Conservation (phyloP, 345 rosid species). For the Brassica nigra region DNA sequence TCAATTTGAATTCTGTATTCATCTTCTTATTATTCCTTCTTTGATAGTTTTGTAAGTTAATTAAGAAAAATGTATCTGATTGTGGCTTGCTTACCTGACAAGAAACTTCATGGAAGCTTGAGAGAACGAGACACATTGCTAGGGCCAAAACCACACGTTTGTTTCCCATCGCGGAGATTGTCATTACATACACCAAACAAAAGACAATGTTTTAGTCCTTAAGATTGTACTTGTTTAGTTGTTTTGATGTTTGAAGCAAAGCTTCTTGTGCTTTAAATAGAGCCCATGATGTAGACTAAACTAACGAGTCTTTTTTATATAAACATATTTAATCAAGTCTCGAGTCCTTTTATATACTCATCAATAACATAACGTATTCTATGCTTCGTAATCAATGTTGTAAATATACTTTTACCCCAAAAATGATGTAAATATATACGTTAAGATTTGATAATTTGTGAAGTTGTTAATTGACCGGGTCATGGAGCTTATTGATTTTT, state of each 20-base stretch:
- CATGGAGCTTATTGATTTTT: not conserved
- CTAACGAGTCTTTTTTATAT: not conserved
- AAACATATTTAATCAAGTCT: not conserved
- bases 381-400: slow-evolving; percentile 1
- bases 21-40: not conserved
- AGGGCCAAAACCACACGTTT: slow-evolving; percentile 12
- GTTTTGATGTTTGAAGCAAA: slow-evolving; percentile 10
- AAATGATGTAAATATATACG: not conserved
- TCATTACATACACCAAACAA: not conserved
- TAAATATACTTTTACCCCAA: not conserved
- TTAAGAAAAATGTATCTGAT: not conserved
- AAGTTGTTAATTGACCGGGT: not conserved
- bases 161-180: slow-evolving; percentile 6
- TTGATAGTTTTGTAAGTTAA: not conserved
- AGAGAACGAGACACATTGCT: slow-evolving; percentile 22
- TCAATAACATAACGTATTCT: not conserved
- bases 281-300: not conserved
- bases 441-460: not conserved
- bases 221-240: slow-evolving; percentile 1
- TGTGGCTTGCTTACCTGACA: slow-evolving; percentile 18
- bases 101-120: slow-evolving; percentile 28
- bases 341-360: not conserved
- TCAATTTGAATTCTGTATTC: not conserved
- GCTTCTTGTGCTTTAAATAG: slow-evolving; percentile 12
- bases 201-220: not conserved